These are phyloP conservation scores for Paecilomyces variotii DNA, from an alignment of 2,329 filamentous ascomycete genomes.

Conservation along the genomic window DNA sequence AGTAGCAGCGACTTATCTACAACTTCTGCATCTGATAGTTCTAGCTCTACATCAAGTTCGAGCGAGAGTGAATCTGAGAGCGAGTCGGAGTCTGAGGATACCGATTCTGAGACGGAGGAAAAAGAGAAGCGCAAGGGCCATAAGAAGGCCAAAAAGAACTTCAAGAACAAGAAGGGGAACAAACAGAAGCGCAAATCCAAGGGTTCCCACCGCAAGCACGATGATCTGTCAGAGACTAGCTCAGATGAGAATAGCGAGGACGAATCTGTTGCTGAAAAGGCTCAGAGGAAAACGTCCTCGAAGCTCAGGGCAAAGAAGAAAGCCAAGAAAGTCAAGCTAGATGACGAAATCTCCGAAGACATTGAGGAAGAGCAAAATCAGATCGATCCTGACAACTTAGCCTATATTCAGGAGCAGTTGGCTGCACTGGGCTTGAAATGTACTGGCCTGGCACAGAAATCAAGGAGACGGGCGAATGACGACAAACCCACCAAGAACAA, in stretches of 20 bases:
- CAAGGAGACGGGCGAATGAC: neutral
- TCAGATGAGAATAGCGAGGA: slow-evolving; percentile 18
- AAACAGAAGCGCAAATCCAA: slow-evolving; percentile 33
- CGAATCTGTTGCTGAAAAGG: slow-evolving; percentile 22
- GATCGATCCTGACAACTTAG: slow-evolving; percentile 22
- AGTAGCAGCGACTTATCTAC: slow-evolving; percentile 16
- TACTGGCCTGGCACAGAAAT: slow-evolving; percentile 3
- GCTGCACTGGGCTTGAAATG: slow-evolving; percentile 12
- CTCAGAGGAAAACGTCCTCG: slow-evolving; percentile 20
- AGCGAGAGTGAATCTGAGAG: slow-evolving; percentile 10
- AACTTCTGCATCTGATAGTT: slow-evolving; percentile 13
- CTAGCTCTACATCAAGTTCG: slow-evolving; percentile 11
- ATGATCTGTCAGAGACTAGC: slow-evolving; percentile 20
- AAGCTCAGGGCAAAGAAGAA: slow-evolving; percentile 29
- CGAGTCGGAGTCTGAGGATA: no score
- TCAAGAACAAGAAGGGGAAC: slow-evolving; percentile 10
- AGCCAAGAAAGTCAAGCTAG: slow-evolving; percentile 19
- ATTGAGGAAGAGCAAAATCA: slow-evolving; percentile 24
- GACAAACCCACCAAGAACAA: slow-evolving; percentile 2
- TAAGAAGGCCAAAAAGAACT: neutral
- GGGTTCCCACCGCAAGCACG: slow-evolving; percentile 27
- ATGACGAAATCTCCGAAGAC: slow-evolving; percentile 21
- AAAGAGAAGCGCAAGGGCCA: slow-evolving; percentile 29
- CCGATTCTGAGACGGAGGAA: slow-evolving; percentile 6
- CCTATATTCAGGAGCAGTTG: slow-evolving; percentile 18